Base-by-base conservation (phyloP, 108 stramenopile species). In the Cyclotella kingstonii region DNA sequence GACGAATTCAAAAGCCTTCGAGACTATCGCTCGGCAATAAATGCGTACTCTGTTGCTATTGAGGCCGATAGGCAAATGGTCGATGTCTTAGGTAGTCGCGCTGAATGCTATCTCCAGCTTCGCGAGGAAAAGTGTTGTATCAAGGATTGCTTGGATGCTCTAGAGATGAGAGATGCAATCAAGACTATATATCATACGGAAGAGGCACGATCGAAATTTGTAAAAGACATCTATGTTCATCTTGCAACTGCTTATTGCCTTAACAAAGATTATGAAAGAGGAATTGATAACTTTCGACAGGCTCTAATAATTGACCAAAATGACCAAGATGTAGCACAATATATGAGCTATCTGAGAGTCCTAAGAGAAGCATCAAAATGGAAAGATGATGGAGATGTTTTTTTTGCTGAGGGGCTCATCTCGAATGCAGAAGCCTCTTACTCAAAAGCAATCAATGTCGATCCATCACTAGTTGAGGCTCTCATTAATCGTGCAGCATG, bases 31-130 rank as follows among this genome's bases (percentile, higher is more conserved):
- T 66, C 60, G 5, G 83, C 83, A 31, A 57, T 76, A 10, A 76
- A 76, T 38, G 83, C 83, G 2, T 84, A 76, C 52, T 66, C 73
- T 0, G 59, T 72, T 40, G 80, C 83, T 2, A 47, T 81, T 23
- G 45, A 66, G 39, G 47, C 54, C 7, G 70, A 80, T 35, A 21
- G 15, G n/a, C 71, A 48, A 9, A 49, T 75, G 47, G 49, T 79
- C 4, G 46, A 40, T 0, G 55, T 54, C 2, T 29, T 76, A 27
- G 33, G 33, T 33, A 34, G 47, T 45, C 41, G 79, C 36, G 69
- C 79, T 29, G 47, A 46, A 33, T 80, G 73, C 34, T 75, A 62
- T 60, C 43, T 80, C 19, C 67, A 72, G 14, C 43, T 72, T 11
- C 62, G 68, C 14, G 70, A 80, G 47, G 57, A 33, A 34, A 49